Evolutionary conservation across 768 basidiomycete genomes (phyloP), one percentile per base, ranked within the genome.

Genomic region (Tylopilus balloui): DNA sequence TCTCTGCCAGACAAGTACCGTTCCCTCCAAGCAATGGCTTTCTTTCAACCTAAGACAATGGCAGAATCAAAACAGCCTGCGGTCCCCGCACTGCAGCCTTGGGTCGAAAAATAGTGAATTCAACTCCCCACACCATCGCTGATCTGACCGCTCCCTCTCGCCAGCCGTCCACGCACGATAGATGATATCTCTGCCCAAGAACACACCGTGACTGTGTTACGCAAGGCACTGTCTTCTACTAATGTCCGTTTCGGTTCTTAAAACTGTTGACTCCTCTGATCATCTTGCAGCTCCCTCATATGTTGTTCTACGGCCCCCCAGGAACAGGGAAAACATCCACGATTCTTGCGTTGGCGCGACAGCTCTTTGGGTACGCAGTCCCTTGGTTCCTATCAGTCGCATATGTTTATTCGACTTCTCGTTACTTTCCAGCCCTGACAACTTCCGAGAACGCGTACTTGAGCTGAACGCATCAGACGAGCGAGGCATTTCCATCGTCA

Each of bases 381-480:
- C 17, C n/a, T 36, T 42, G 17, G 20, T 9, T 21, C n/a, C 42
- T 29, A 21, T 53, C 4, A 7, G 20, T 45, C 25, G 8, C n/a
- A 1, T 36, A 13, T 32, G 15, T 32, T 50, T 19, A 10, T 25
- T 15, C n/a, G 6, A 15, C 4, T 28, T 58, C 43, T 56, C 17
- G 25, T 17, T 14, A 2, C 29, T 29, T 32, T n/a, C 15, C 57
- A 95, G 94, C 21, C 96, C 95, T 45, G 94, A 97, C 54, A 90
- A 96, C 64, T 96, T 97, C 62, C 79, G 85, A 50, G 83, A 86
- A 28, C 81, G 96, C 11, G 95, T 99, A 1, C 79, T 99, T 14
- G 96, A 99, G 65, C 75, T 99, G 14, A 99, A 99, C 68, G 96
- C 96, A 6, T 98, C 96, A 4, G 96, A 99, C 63, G 96, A 99